Evolutionary conservation across 1,284 basidiomycete genomes (phyloP).

Genomic region (Fomitopsis palustris): DNA sequence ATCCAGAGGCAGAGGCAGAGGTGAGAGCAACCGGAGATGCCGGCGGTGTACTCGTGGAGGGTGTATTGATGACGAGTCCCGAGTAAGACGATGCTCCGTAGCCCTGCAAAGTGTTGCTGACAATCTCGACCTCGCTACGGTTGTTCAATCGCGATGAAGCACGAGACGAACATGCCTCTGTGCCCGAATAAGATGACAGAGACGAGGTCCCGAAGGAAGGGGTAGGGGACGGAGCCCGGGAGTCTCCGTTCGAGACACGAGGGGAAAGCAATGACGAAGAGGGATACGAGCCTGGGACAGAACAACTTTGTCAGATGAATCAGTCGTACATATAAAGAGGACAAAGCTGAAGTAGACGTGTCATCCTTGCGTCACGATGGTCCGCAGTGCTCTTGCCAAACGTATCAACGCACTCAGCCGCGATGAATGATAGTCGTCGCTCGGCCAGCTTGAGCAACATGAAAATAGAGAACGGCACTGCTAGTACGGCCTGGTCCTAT

Average conservation of each 20-base stretch:
- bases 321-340: neutral
- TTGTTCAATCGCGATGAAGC: neutral
- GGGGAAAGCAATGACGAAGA: neutral
- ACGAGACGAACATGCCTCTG: neutral
- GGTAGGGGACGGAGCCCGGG: neutral
- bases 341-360: no score
- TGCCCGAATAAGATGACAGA: conserved; percentile 5
- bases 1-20: conserved; percentile 4
- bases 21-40: neutral
- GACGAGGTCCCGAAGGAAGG: conserved; percentile 7
- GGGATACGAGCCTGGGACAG: neutral
- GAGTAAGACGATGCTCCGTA: no score
- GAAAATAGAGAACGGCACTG: no score
- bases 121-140: neutral
- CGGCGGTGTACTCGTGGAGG: neutral
- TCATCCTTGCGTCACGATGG: no score
- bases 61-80: neutral
- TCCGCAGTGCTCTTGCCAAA: no score
- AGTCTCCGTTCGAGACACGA: neutral
- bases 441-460: no score
- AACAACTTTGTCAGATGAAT: neutral
- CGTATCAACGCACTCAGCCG: no score
- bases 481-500: no score
- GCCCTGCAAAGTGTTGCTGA: no score
- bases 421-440: no score